phyloP scores from a whole-genome alignment of 305 asterid species.

The Plantago coronopus region DNA sequence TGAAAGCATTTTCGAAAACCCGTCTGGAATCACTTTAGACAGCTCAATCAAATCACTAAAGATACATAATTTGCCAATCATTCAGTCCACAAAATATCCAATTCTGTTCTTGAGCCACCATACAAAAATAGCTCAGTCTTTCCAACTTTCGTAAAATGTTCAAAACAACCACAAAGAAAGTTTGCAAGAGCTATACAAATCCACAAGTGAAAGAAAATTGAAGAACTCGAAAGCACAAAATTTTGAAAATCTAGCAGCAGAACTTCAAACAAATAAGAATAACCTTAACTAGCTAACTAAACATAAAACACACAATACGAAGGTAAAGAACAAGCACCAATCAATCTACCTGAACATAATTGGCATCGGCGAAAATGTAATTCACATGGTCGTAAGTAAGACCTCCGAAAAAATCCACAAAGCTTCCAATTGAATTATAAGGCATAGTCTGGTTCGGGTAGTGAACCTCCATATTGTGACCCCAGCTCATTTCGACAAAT shows the following conservation, averaged over 20 bases:
- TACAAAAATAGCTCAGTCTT: no score
- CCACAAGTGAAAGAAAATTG: no score
- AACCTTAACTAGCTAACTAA: not conserved
- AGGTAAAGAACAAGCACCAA: not conserved
- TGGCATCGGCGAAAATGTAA: slow-evolving; percentile 69
- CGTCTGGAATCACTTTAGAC: no score
- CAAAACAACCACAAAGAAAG: no score
- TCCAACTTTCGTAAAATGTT: no score
- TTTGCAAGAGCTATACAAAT: no score
- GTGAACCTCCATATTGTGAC: slow-evolving; percentile 56
- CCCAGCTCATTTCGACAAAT: slow-evolving; percentile 65
- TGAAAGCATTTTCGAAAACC: not conserved
- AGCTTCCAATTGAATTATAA: slow-evolving; percentile 78
- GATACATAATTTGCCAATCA: no score
- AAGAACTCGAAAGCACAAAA: not conserved
- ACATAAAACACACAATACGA: not conserved
- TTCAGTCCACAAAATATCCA: no score
- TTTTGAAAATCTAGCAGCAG: not conserved
- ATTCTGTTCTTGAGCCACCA: no score
- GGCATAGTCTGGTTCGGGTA: slow-evolving; percentile 63
- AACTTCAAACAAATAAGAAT: not conserved
- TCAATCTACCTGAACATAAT: slow-evolving; percentile 57
- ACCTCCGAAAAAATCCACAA: slow-evolving; percentile 88
- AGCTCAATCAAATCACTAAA: no score
- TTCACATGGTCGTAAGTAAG: slow-evolving; percentile 77